Evolutionary conservation across 2,329 filamentous ascomycete genomes (phyloP).

Genomic region (Truncatella angustata): DNA sequence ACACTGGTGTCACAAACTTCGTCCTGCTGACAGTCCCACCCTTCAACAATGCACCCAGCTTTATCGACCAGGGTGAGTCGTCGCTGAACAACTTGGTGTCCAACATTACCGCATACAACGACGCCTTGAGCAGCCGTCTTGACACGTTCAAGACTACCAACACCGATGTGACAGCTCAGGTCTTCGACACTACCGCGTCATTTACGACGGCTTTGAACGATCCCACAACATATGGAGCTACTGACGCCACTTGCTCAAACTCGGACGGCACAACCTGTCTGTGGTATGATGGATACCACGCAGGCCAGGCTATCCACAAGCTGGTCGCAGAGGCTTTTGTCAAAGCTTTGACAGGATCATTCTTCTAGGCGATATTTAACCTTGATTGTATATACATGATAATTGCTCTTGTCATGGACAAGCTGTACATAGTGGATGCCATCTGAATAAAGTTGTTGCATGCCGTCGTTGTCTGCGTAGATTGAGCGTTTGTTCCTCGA

Average conservation of each 20-base stretch:
- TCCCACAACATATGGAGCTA: slow-evolving; percentile 19
- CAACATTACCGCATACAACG: slow-evolving; percentile 18
- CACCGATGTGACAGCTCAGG: slow-evolving; percentile 11
- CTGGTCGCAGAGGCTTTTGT: slow-evolving; percentile 15
- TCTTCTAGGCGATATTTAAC: no score
- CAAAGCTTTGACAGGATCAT: slow-evolving; percentile 12
- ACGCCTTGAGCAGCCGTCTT: slow-evolving; percentile 13
- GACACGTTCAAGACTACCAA: slow-evolving; percentile 13
- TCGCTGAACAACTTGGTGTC: slow-evolving; percentile 10
- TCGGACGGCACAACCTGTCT: slow-evolving; percentile 17
- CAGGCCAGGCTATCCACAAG: slow-evolving; percentile 17
- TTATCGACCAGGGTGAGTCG: slow-evolving; percentile 10
- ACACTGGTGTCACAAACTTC: slow-evolving; percentile 16
- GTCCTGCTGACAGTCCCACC: slow-evolving; percentile 18
- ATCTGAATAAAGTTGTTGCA: background rate
- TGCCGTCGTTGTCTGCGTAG: no score
- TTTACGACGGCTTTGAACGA: slow-evolving; percentile 14
- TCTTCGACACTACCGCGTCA: slow-evolving; percentile 16
- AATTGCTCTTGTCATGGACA: no score
- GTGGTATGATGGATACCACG: slow-evolving; percentile 19
- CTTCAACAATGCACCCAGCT: slow-evolving; percentile 17
- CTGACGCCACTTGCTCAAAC: slow-evolving; percentile 17
- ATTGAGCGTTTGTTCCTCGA: no score
- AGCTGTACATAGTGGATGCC: background rate
- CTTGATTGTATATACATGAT: slow-evolving; percentile 1